Conservation (phyloP, 78 protist genomes). For the Dictyostelium intermedium region DNA sequence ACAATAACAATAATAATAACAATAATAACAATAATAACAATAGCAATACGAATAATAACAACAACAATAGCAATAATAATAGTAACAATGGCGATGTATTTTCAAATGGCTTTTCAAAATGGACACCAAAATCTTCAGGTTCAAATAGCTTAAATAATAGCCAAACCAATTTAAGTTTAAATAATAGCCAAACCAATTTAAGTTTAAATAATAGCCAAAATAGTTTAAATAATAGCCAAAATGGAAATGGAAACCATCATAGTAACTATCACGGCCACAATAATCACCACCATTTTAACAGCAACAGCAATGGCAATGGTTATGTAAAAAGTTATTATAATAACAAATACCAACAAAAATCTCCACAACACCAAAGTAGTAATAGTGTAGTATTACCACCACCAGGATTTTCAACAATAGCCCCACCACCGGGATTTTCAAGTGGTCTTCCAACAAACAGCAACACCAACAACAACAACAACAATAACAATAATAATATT, state of each 20-base stretch:
- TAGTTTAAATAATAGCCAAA: background rate
- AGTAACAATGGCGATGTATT: background rate
- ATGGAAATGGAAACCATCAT: background rate
- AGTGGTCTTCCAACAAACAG: background rate
- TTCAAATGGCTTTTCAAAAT: slow-evolving; percentile 52
- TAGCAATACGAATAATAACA: no score
- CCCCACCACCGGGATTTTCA: background rate
- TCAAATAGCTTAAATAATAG: slow-evolving; percentile 2
- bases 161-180: background rate
- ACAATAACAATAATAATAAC: no score
- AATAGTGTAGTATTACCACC: background rate
- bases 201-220: background rate
- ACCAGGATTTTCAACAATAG: slow-evolving; percentile 19
- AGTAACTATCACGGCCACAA: background rate
- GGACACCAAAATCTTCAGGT: slow-evolving; percentile 16
- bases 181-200: background rate
- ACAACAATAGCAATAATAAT: background rate
- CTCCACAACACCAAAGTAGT: background rate
- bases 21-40: no score
- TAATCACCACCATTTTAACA: background rate
- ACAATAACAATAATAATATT: background rate
- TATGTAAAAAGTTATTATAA: background rate
- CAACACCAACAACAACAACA: background rate
- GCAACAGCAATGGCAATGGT: background rate
- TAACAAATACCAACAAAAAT: background rate